These are phyloP conservation scores for Carallia brachiata DNA, from an alignment of 345 rosid genomes.

Conservation along the genomic window DNA sequence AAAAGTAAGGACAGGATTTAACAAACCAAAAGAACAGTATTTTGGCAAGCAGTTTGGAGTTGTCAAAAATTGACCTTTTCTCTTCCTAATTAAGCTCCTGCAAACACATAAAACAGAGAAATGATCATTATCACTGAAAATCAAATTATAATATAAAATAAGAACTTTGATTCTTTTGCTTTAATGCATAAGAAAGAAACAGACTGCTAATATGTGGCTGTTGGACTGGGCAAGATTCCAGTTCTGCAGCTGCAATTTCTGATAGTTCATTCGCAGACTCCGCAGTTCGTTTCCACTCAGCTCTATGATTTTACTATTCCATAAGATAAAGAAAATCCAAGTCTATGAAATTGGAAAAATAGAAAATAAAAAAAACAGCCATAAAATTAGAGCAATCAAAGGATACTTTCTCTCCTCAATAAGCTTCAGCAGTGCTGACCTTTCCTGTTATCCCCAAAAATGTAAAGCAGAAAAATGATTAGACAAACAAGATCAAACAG, in stretches of 20 bases:
- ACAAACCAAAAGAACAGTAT: background rate
- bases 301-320: constrained; percentile 49
- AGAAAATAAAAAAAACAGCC: background rate
- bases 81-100: constrained; percentile 65
- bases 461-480: background rate
- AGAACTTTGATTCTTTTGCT: background rate
- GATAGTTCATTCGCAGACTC: constrained; percentile 39
- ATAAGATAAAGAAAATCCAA: constrained; percentile 32
- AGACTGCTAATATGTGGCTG: constrained; percentile 53
- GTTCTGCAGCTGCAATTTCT: constrained; percentile 57
- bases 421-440: constrained; percentile 50
- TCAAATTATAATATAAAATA: background rate
- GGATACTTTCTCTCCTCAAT: constrained; percentile 78
- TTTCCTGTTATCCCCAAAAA: constrained; percentile 52
- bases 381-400: constrained; percentile 13
- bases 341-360: background rate
- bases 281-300: constrained; percentile 49
- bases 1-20: background rate
- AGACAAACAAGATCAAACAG: background rate
- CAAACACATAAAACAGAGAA: background rate
- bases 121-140: constrained; percentile 5
- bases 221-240: constrained; percentile 62
- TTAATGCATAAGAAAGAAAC: constrained; percentile 19
- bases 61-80: constrained; percentile 38
- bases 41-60: background rate